Conservation (phyloP, 2,329 filamentous ascomycete genomes). For the Fusarium sp. region DNA sequence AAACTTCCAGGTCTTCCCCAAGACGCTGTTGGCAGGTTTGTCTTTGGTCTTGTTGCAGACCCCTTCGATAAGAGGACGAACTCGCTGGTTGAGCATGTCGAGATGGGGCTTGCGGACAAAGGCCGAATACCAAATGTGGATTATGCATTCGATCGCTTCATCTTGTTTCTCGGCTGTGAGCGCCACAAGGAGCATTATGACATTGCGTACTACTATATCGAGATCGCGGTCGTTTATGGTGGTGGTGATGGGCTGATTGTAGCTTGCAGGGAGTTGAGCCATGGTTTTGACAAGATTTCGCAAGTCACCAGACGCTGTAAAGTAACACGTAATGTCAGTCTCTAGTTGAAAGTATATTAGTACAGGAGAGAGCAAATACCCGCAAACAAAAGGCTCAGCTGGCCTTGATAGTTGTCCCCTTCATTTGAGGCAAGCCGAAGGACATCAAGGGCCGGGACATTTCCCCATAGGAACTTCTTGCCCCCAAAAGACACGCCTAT, state of each 20-base stretch:
- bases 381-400: slow-evolving; percentile 17
- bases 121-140: slow-evolving; percentile 24
- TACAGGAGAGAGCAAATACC: neutral
- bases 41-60: neutral
- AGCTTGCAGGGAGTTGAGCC: neutral
- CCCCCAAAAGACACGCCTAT: neutral
- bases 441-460: slow-evolving; percentile 20
- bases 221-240: slow-evolving; percentile 18
- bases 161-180: neutral
- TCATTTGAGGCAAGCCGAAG: slow-evolving; percentile 17
- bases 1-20: neutral
- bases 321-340: neutral
- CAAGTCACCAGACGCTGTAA: slow-evolving; percentile 19
- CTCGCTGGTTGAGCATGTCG: neutral
- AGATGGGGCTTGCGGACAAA: slow-evolving; percentile 9
- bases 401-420: neutral
- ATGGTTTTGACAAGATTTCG: slow-evolving; percentile 20
- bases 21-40: fast-evolving
- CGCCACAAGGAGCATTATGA: slow-evolving; percentile 10
- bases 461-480: slow-evolving; percentile 10
- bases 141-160: slow-evolving; percentile 5
- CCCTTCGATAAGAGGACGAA: neutral
- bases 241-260: neutral
- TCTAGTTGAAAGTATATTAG: fast-evolving
- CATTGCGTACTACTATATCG: slow-evolving; percentile 18